These are phyloP conservation scores for Phytophthora sp. DNA, from an alignment of 352 stramenopile genomes.

Conservation along the genomic window DNA sequence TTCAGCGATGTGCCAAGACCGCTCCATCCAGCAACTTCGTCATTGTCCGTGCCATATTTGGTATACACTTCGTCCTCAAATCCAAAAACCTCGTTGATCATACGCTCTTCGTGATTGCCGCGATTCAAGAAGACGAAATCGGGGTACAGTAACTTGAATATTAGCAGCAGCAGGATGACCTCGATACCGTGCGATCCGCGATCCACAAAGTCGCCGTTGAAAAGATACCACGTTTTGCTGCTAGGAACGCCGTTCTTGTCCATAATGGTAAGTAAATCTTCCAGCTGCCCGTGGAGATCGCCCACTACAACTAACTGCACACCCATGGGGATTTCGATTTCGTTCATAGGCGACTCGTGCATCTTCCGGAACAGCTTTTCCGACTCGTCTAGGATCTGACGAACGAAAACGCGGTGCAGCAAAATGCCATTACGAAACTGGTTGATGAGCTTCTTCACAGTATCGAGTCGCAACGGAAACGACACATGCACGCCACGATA, in stretches of 20 bases:
- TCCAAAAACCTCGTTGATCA: slow-evolving; percentile 93
- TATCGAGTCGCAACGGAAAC: slow-evolving; percentile 79
- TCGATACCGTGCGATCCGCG: slow-evolving; percentile 92
- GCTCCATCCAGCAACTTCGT: slow-evolving; percentile 74
- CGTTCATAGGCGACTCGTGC: slow-evolving; percentile 69
- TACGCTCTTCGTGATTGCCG: slow-evolving; percentile 95
- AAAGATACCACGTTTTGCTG: slow-evolving; percentile 92
- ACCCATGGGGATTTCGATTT: slow-evolving; percentile 76
- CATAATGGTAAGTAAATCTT: slow-evolving; percentile 94
- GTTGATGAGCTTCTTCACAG: slow-evolving; percentile 82
- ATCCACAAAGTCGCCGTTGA: slow-evolving; percentile 97
- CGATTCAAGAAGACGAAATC: slow-evolving; percentile 93
- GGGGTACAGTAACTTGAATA: slow-evolving; percentile 91
- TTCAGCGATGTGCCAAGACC: slow-evolving; percentile 66
- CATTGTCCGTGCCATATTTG: slow-evolving; percentile 78
- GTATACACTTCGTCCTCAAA: slow-evolving; percentile 87
- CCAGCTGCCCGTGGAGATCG: slow-evolving; percentile 93
- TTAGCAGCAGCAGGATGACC: slow-evolving; percentile 89
- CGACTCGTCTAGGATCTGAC: slow-evolving; percentile 76
- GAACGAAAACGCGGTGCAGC: slow-evolving; percentile 77
- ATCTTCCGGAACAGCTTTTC: slow-evolving; percentile 59
- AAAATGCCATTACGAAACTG: slow-evolving; percentile 87
- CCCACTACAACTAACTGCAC: slow-evolving; percentile 92
- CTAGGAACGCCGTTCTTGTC: slow-evolving; percentile 91
- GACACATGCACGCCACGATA: slow-evolving; percentile 78